Conservation (phyloP, 2,329 filamentous ascomycete genomes). For the Fusarium xylarioides region DNA sequence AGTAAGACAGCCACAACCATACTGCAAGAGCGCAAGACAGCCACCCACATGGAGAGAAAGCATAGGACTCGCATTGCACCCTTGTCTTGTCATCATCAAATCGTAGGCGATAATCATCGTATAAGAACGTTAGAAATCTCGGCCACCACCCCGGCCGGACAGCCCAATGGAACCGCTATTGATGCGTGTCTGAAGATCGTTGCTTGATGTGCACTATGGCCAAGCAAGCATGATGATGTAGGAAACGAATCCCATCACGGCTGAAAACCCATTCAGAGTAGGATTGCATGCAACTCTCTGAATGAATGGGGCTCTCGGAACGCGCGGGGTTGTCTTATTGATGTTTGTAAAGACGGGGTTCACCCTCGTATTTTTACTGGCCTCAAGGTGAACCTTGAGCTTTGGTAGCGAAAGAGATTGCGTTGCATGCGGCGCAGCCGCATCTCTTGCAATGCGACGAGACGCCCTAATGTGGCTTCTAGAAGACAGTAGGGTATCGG, state of each 20-base stretch:
- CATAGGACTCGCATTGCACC: conserved; percentile 4
- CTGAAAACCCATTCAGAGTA: conserved; percentile 29
- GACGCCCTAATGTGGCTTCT: conserved; percentile 30
- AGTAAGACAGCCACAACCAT: neutral
- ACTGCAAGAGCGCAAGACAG: neutral
- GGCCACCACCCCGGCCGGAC: neutral
- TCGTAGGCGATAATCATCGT: neutral
- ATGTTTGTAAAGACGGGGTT: conserved; percentile 8
- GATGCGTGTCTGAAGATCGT: conserved; percentile 24
- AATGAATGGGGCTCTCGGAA: neutral
- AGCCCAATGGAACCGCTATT: neutral
- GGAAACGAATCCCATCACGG: conserved; percentile 30
- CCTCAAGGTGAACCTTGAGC: neutral
- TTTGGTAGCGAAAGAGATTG: conserved; percentile 31
- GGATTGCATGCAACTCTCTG: conserved; percentile 13
- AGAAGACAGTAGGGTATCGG: conserved; percentile 20
- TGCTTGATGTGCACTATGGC: conserved; percentile 23
- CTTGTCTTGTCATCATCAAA: neutral
- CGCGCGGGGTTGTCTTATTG: neutral
- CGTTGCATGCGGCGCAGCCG: conserved; percentile 39
- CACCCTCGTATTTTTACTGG: neutral
- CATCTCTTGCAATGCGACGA: conserved; percentile 16
- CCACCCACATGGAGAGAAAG: conserved; percentile 2
- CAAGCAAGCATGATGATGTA: conserved; percentile 32
- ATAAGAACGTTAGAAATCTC: conserved; percentile 8